A percentile compares a stretch with the other conserved stretches of the same genome.
These are phyloP conservation scores for Capsicum baccatum DNA, from an alignment of 257 asterid species.

Conservation along the genomic window DNA sequence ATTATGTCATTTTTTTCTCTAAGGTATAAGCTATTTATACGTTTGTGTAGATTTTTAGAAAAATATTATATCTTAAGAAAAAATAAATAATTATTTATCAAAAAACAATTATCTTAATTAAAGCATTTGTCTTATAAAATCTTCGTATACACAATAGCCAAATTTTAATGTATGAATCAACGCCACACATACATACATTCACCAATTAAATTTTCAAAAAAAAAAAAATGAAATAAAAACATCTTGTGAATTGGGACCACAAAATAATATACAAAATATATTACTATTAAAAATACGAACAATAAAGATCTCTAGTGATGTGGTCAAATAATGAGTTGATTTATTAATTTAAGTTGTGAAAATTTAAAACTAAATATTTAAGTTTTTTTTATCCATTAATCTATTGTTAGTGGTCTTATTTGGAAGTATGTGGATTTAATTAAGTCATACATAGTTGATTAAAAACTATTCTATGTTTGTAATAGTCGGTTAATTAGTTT, in stretches of 20 bases:
- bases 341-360: background rate
- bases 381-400: background rate
- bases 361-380: background rate
- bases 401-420: background rate
- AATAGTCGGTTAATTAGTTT: background rate
- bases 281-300: background rate
- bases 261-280: background rate
- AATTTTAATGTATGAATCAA: background rate
- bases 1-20: too few relatives aligned
- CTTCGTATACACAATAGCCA: background rate
- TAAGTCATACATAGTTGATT: background rate
- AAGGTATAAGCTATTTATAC: too few relatives aligned
- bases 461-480: background rate
- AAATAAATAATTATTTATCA: too few relatives aligned
- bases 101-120: background rate
- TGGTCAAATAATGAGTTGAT: background rate
- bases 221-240: background rate
- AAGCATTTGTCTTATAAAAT: background rate
- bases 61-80: too few relatives aligned
- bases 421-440: slow-evolving; percentile 5
- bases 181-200: background rate
- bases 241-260: background rate
- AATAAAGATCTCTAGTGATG: background rate
- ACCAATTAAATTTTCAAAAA: background rate
- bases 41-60: too few relatives aligned